Base-by-base conservation (phyloP, 257 asterid genomes). In the Sherardia arvensis region DNA sequence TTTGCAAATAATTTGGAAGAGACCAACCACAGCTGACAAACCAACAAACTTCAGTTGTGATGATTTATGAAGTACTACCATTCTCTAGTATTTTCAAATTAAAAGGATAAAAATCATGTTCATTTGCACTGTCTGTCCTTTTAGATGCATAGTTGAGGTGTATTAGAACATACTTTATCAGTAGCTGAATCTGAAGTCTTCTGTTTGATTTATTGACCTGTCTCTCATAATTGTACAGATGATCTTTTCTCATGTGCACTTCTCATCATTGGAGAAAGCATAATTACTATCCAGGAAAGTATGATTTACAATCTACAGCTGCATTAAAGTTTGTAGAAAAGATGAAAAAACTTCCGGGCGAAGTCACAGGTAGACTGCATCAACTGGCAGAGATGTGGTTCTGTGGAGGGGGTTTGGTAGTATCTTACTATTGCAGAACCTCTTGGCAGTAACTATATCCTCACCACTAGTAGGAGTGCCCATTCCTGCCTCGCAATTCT, bases 341-440 rank as follows among this genome's bases (percentile, higher is more conserved):
- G 9, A 25, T 58, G 55, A 43, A 53, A 18, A 26, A 59, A 33
- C 51, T 49, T 48, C 29, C 36, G 47, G 33, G 38, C 11, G 65
- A 43, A 23, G 27, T 61, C 49, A 68, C 45, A 74, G 33, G 59
- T 59, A 71, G 67, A 66, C 73, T 63, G 76, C 78, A 71, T 76
- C 74, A 61, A 69, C 77, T 12, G 77, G 78, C 70, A 71, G 74
- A 57, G 76, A 76, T 28, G 80, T 69, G 28, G 81, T 59, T 34
- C 81, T 61, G 67, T 69, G 71, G 55, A 78, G 73, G 29, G 75
- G 30, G 66, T 68, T 53, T 14, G 75, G 70, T 28, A 73, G 75
- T 59, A 65, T 62, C 29, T 66, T n/a, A 38, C 53, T 62, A 64
- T 17, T 64, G 59, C 38, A 66, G 67, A 66, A 66, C 28, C 64